Evolutionary conservation across 148 eudicot genomes (phyloP).

Genomic region (Cornus kousa): DNA sequence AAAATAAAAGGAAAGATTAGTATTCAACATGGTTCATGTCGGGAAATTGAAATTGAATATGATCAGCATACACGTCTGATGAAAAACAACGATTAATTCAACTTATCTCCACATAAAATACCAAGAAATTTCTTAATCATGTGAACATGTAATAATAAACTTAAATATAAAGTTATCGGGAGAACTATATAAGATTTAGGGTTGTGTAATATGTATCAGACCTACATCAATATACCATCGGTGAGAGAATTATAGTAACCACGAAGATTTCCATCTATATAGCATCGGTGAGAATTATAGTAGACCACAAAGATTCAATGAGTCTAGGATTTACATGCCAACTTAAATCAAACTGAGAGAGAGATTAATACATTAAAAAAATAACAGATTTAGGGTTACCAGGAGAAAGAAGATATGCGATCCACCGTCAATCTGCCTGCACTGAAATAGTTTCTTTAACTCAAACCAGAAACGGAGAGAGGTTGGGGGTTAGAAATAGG

Average conservation of each 20-base stretch:
- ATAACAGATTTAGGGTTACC: neutral
- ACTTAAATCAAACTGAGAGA: neutral
- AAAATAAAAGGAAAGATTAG: neutral
- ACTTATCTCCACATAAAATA: neutral
- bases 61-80: neutral
- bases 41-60: neutral
- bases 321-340: conserved; percentile 6
- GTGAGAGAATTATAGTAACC: neutral
- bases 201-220: neutral
- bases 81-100: neutral
- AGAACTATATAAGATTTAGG: neutral
- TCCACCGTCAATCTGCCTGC: neutral
- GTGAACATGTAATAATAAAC: neutral
- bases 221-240: neutral
- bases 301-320: neutral
- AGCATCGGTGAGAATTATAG: neutral
- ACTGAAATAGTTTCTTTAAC: no score
- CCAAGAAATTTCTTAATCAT: neutral
- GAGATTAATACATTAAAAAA: neutral
- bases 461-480: neutral
- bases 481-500: neutral
- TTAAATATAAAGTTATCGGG: neutral
- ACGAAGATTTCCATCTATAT: neutral
- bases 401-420: neutral
- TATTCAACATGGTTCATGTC: neutral